These are phyloP conservation scores for Trichoderma aggressivum DNA, from an alignment of 2,329 filamentous ascomycete species.

Conservation along the genomic window DNA sequence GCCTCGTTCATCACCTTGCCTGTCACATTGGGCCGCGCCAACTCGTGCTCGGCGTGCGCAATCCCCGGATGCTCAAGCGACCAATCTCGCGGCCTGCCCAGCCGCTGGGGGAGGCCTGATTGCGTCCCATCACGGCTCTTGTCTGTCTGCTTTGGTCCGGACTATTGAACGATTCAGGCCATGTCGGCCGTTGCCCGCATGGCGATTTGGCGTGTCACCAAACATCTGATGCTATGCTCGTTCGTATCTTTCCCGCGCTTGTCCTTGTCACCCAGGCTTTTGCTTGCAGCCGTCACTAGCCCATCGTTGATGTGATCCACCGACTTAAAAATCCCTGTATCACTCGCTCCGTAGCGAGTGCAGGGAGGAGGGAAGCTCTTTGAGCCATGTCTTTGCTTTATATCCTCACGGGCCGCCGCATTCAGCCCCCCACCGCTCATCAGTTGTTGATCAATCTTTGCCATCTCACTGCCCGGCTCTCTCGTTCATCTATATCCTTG, in stretches of 20 bases:
- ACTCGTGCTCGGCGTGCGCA: conserved; percentile 21
- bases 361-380: conserved; percentile 4
- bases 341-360: conserved; percentile 7
- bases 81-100: conserved; percentile 52
- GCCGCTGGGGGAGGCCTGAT: conserved; percentile 35
- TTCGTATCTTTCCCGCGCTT: conserved; percentile 1
- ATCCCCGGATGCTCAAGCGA: conserved; percentile 27
- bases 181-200: conserved; percentile 25
- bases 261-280: not conserved
- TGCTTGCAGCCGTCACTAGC: not conserved
- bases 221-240: conserved; percentile 3
- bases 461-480: conserved; percentile 12
- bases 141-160: conserved; percentile 10
- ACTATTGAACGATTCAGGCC: conserved; percentile 25
- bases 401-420: conserved; percentile 16
- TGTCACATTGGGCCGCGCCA: conserved; percentile 21
- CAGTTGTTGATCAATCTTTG: conserved; percentile 17
- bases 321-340: conserved; percentile 8
- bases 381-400: conserved; percentile 12
- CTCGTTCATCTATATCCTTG: conserved; percentile 20
- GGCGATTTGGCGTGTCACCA: conserved; percentile 30
- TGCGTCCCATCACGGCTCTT: conserved; percentile 5
- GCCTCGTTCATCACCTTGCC: conserved; percentile 23
- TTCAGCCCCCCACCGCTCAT: conserved; percentile 9
- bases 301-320: conserved; percentile 14